Base-by-base conservation (phyloP, 2,329 filamentous ascomycete species). In the Ascomycota sp. region DNA sequence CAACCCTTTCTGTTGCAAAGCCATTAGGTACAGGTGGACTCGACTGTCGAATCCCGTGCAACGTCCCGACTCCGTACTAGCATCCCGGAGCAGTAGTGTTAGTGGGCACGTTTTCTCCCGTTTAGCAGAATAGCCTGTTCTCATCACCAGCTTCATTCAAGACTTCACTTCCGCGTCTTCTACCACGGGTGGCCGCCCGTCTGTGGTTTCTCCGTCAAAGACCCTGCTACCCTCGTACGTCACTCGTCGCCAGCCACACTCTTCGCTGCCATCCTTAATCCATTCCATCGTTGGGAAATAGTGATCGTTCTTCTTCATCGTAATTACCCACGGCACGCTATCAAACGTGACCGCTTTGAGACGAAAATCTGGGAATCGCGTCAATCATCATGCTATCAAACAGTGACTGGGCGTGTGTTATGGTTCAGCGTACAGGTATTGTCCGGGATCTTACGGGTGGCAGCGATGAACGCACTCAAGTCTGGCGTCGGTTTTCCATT, bases 241-340 rank as follows among this genome's bases (percentile, higher is more conserved):
- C 13, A 71, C 58, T 23, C 71, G 57, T 31, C 60, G 60, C 72
- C 72, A 77, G 29, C 70, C 70, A 37, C 63, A 70, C 2, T 60
- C 51, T 37, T 70, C 67, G 6, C 52, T 52, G 10, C 53, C 46
- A 38, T 76, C 71, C 49, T 75, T 75, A 51, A 71, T 65, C 63
- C 70, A 75, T 43, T 77, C 73, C 51, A 70, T 67, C 1, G 70
- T 76, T 1, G 73, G 72, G 52, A 77, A 78, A 51, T 98, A 98
- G 53, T 98, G 89, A 48, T 98, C 86, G 43, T 94, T 94, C 68
- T 95, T 95, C 72, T 98, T 98, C 80, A 98, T 93, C 7, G 89
- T 98, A 24, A 91, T 81, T n/a, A 98, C 83, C 83, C 89, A 98
- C 4, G 86, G 86, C 8, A 98, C 83, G 44, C 91, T 92, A 51